Conservation (phyloP, 768 basidiomycete genomes). For the Rhodotorula kratochvilovae region DNA sequence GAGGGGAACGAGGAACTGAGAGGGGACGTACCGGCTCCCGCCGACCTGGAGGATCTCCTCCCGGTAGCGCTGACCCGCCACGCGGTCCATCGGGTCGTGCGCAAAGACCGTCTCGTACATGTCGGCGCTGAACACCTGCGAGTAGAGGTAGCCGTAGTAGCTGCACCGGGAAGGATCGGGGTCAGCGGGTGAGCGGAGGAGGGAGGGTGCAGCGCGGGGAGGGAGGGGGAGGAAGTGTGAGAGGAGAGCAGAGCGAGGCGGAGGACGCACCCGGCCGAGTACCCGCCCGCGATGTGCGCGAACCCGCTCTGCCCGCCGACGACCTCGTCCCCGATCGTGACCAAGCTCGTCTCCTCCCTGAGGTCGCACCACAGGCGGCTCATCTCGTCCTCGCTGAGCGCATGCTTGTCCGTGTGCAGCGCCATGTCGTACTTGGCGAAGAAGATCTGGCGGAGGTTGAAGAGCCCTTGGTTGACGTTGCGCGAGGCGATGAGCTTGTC, state of each 20-base stretch:
- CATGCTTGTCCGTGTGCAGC: constrained; percentile 23
- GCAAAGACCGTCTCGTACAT: constrained; percentile 69
- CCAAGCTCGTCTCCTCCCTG: constrained; percentile 52
- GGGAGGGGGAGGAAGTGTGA: background rate
- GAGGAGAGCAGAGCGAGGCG: background rate
- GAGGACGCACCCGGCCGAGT: constrained; percentile 20
- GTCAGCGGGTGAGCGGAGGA: background rate
- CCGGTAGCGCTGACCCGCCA: constrained; percentile 62
- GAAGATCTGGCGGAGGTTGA: constrained; percentile 77
- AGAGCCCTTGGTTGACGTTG: constrained; percentile 55
- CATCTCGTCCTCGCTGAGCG: constrained; percentile 61
- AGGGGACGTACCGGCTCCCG: constrained; percentile 53
- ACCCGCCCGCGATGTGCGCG: constrained; percentile 59
- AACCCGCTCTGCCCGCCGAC: constrained; percentile 71
- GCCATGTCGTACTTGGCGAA: constrained; percentile 49
- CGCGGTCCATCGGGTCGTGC: constrained; percentile 66
- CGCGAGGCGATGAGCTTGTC: constrained; percentile 74
- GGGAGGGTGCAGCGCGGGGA: background rate
- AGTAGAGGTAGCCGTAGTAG: constrained; percentile 59
- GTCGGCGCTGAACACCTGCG: constrained; percentile 60
- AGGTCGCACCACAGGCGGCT: constrained; percentile 74
- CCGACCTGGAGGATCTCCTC: constrained; percentile 69
- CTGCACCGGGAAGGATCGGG: background rate
- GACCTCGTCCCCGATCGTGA: constrained; percentile 54
- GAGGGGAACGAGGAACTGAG: background rate